Evolutionary conservation across 2,329 filamentous ascomycete genomes (phyloP), one percentile per base, ranked within the genome.

Genomic region (Epichloe uncinata): DNA sequence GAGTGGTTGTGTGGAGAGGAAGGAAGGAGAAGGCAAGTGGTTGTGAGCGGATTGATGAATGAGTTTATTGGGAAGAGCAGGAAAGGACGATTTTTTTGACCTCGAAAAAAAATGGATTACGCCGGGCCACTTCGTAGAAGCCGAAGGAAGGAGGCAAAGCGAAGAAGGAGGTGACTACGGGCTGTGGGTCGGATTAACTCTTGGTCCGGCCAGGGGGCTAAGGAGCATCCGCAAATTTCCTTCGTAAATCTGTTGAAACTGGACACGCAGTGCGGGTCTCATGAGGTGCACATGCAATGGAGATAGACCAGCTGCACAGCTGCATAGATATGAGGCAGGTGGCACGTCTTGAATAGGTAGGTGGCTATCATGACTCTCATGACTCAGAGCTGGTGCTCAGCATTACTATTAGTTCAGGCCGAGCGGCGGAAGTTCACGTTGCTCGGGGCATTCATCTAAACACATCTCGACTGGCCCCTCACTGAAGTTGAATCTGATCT

Each of bases 91-190:
- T 65, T 62, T 68, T 67, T 66, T 60, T 22, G 55, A 53, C 57
- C 58, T 57, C 53, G 60, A n/a, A n/a, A 59, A 65, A 65, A 65
- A 61, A 55, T 59, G 57, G 54, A 57, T 55, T 53, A 51, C 57
- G 57, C 59, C 58, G 56, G 60, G 20, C 60, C 65, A 30, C 26
- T 9, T 1, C 26, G 26, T 68, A 66, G 67, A 70, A 70, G 63
- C 66, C 63, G 59, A 67, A 61, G 66, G 68, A 70, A 70, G 61
- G 62, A 63, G 60, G 61, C 61, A 62, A 65, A 30, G 58, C 58
- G 58, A 52, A 50, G 52, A 37, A 37, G 18, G 36, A 42, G 50
- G 41, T 50, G 26, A 16, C 3, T 30, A 33, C 26, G 30, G 22
- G 7, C 9, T 36, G 5, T 41, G 18, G 37, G 40, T 5, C 63